Percentiles rank a stretch among this genome's conserved stretches.
These are phyloP conservation scores for Coemansia sp. DNA, from an alignment of 192 early-diverging fungal genomes.

Conservation along the genomic window DNA sequence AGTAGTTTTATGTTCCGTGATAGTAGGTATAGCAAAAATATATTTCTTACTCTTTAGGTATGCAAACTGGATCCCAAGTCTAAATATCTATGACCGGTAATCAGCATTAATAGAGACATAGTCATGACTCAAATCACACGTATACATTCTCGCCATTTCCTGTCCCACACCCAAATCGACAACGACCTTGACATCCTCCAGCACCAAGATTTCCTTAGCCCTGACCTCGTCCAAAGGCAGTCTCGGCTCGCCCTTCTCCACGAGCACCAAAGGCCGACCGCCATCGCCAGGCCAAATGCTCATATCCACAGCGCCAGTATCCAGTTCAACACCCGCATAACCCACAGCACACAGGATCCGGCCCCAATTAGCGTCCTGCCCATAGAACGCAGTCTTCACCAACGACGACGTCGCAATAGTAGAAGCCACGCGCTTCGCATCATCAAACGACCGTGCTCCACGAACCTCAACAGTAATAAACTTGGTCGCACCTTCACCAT, in stretches of 20 bases:
- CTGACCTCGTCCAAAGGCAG: slow-evolving; percentile 77
- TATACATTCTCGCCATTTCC: slow-evolving; percentile 85
- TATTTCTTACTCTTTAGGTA: neutral
- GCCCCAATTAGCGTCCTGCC: slow-evolving; percentile 98
- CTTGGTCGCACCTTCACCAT: slow-evolving; percentile 98
- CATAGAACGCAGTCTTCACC: slow-evolving; percentile 96
- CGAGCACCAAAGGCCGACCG: slow-evolving; percentile 65
- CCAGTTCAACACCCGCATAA: slow-evolving; percentile 73
- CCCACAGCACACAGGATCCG: slow-evolving; percentile 92
- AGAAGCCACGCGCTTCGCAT: slow-evolving; percentile 79
- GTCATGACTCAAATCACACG: slow-evolving; percentile 92
- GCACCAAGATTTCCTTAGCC: slow-evolving; percentile 80
- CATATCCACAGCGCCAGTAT: slow-evolving; percentile 76
- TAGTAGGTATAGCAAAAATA: too few species aligned
- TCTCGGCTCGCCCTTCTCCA: slow-evolving; percentile 80
- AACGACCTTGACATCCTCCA: slow-evolving; percentile 81
- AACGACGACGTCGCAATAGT: slow-evolving; percentile 91
- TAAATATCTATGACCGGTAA: slow-evolving; percentile 63
- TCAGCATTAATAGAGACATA: slow-evolving; percentile 95
- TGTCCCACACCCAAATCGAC: slow-evolving; percentile 80
- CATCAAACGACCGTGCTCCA: slow-evolving; percentile 71
- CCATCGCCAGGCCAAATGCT: slow-evolving; percentile 73
- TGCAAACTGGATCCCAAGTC: too few species aligned
- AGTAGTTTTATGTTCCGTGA: too few species aligned
- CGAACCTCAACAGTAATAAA: slow-evolving; percentile 89